Base-by-base conservation (phyloP, 2,329 filamentous ascomycete genomes). In the Fusarium sp. region DNA sequence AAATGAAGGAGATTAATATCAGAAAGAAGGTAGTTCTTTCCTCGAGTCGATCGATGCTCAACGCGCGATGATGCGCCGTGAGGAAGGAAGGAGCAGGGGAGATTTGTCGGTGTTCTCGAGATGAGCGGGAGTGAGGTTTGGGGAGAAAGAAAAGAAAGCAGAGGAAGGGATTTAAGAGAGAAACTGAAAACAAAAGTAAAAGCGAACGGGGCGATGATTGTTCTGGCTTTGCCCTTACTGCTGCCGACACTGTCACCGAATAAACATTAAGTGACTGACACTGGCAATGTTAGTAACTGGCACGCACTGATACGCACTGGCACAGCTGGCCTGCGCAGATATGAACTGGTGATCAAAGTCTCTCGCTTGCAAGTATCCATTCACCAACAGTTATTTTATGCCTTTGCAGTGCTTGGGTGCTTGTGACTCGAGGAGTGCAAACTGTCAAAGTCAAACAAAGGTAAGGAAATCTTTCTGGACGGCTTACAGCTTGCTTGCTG, bases 21-120 rank as follows among this genome's bases (percentile, higher is more conserved):
- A 20, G 41, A 57, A 52, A 41, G 6, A 72, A 57, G 22, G 30
- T 30, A 18, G 63, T 22, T 72, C 64, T 45, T 74, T 74, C 72
- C 63, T 54, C 59, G 17, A 26, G n/a, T 41, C 36, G 32, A 59
- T 41, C 36, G 32, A 59, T 59, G 32, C 28, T 51, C 50, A 47
- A 52, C 34, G 26, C 62, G 52, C 28, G 45, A 45, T 26, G 56
- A 54, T 54, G 64, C 28, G 39, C 34, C n/a, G 52, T n/a, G 24
- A 45, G 58, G 47, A 70, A 59, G n/a, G 24, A n/a, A 34, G 22
- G 48, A 51, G 48, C 10, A 51, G 39, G 44, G 24, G 5, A 22
- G 42, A 28, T 18, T 51, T 51, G 22, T 51, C 30, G 13, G 14
- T 51, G 22, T 44, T 52, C 47, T 70, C n/a, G 22, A 30, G 24